Evolutionary conservation across 2,329 filamentous ascomycete species (phyloP), one percentile per base, ranked within the genome.

Genomic region (Botrytis paeoniae): DNA sequence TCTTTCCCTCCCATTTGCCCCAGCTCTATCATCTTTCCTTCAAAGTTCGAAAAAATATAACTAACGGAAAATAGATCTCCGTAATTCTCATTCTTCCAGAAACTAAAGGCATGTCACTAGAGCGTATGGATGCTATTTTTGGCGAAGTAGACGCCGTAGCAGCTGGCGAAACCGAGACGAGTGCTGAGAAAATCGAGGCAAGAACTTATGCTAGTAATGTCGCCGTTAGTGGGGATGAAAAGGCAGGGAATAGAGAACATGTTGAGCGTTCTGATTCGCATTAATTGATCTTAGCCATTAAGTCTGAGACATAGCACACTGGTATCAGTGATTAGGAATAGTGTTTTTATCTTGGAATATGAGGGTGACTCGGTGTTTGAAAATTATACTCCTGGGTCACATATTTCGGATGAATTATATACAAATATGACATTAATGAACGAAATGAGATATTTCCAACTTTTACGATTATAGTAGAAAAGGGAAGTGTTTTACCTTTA

Each of bases 41-140:
- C 25, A 29, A 12, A 25, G 2, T 8, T 29, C 4, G n/a, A 29
- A 18, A 16, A 2, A 29, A 54, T 18, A 16, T 4, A 43, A 20
- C 8, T 43, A 64, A 64, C n/a, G 1, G 12, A 59, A 45, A 66
- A 43, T 4, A 73, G 70, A 74, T 85, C 7, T 88, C 85, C 77
- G 83, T 87, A 4, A 86, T 83, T 75, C 84, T 86, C 76, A 84
- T 83, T 64, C 80, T 89, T 1, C 87, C 87, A 0, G 86, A 89
- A 77, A 89, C 87, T 3, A 88, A 87, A 78, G 85, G 85, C n/a
- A 63, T 63, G 61, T 63, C 85, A 4, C 82, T 89, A 5, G 87
- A 89, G 77, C 85, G 85, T 48, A 87, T 88, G 82, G 87, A 89
- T 20, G 61, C 74, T 81, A 82, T 88, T 5, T 89, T 89, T 85